Conservation (phyloP, 2,329 filamentous ascomycete species). For the Apiospora koreana region DNA sequence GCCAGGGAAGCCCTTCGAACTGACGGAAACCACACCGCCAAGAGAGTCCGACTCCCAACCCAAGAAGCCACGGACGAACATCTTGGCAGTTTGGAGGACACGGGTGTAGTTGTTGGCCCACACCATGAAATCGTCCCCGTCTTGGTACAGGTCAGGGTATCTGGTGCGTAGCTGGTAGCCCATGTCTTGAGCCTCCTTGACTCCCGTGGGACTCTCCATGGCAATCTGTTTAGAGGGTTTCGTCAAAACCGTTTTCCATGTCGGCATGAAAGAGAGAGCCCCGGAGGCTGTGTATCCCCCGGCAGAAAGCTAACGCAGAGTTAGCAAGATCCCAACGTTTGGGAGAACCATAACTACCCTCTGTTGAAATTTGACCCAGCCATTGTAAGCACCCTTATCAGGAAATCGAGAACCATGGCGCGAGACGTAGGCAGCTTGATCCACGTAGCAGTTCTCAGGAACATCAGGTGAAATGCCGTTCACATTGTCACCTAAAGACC, state of each 20-base stretch:
- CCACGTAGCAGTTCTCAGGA: slow-evolving; percentile 58
- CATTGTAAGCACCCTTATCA: slow-evolving; percentile 58
- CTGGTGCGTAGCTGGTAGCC: slow-evolving; percentile 52
- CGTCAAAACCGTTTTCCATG: slow-evolving; percentile 59
- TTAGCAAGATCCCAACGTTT: not conserved
- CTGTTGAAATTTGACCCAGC: slow-evolving; percentile 52
- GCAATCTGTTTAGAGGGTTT: slow-evolving; percentile 57
- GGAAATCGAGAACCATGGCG: slow-evolving; percentile 66
- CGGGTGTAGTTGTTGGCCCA: slow-evolving; percentile 69
- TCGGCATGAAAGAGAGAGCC: slow-evolving; percentile 55
- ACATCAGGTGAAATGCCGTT: slow-evolving; percentile 54
- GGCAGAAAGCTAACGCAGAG: slow-evolving; percentile 46
- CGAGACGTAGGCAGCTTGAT: slow-evolving; percentile 60
- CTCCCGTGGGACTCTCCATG: slow-evolving; percentile 61
- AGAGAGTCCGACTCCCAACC: slow-evolving; percentile 54
- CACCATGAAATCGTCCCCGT: slow-evolving; percentile 54
- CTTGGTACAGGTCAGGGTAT: slow-evolving; percentile 51
- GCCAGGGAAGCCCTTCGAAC: slow-evolving; percentile 49
- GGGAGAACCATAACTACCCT: slow-evolving; percentile 34
- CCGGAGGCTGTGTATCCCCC: slow-evolving; percentile 55
- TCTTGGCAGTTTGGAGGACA: slow-evolving; percentile 61
- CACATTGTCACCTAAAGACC: slow-evolving; percentile 51
- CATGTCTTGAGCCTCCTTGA: slow-evolving; percentile 60
- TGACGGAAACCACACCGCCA: slow-evolving; percentile 60
- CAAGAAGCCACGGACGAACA: slow-evolving; percentile 63